A percentile compares a stretch with the other conserved stretches of the same genome.
Conservation (phyloP, 2,329 filamentous ascomycete species). For the Setomelanomma holmii region DNA sequence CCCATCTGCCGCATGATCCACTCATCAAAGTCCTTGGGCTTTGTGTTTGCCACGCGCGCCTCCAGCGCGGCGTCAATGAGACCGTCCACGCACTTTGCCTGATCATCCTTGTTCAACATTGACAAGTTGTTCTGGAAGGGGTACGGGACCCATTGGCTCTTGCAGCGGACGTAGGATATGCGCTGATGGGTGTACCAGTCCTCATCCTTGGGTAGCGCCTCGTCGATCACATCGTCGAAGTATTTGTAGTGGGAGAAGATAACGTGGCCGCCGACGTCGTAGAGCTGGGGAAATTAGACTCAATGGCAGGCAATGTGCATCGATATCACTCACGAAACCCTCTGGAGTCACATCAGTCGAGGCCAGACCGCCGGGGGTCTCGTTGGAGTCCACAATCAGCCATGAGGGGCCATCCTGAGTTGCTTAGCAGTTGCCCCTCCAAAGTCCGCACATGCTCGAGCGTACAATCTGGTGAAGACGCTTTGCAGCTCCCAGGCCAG, state of each 20-base stretch:
- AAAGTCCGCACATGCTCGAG: conserved; percentile 14
- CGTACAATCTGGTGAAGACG: conserved; percentile 94
- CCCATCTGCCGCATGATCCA: conserved; percentile 96
- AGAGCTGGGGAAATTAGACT: conserved; percentile 66
- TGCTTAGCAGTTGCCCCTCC: conserved; percentile 33
- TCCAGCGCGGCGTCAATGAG: conserved; percentile 94
- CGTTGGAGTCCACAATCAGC: conserved; percentile 92
- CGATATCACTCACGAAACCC: conserved; percentile 80
- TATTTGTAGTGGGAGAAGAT: conserved; percentile 99
- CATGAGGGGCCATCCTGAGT: conserved; percentile 86
- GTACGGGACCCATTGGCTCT: conserved; percentile 95
- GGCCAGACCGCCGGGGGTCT: conserved; percentile 92
- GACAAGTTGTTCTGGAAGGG: conserved; percentile 99
- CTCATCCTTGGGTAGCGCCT: conserved; percentile 89
- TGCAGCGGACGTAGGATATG: conserved; percentile 98
- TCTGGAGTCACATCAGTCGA: conserved; percentile 94
- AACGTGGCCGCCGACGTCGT: conserved; percentile 97
- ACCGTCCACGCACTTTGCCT: conserved; percentile 91
- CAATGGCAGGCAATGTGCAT: conserved; percentile 10
- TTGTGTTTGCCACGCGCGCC: conserved; percentile 83
- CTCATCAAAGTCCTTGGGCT: conserved; percentile 97
- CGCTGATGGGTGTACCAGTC: conserved; percentile 99
- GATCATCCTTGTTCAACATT: conserved; percentile 95
- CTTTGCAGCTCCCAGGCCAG: conserved; percentile 96
- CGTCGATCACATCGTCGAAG: conserved; percentile 98